A percentile compares a stretch with the other conserved stretches of the same genome.
phyloP scores from a whole-genome alignment of 805 yeast species.

The Candida patagonica region DNA sequence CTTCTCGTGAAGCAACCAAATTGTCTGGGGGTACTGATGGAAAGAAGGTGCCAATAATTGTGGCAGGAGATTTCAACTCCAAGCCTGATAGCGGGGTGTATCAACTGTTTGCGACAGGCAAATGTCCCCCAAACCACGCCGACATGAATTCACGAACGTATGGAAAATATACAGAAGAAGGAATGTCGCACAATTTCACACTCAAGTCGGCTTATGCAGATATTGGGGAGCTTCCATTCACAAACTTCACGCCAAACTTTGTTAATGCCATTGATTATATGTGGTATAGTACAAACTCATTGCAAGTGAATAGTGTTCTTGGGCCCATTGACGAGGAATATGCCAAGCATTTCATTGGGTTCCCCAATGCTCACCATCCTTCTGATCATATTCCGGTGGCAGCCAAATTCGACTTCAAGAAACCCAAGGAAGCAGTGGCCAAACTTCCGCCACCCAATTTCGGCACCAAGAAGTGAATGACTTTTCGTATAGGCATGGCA shows the following conservation, averaged over 20 bases:
- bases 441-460: constrained; percentile 18
- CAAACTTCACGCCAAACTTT: constrained; percentile 89
- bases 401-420: constrained; percentile 59
- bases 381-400: constrained; percentile 91
- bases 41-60: constrained; percentile 59
- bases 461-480: constrained; percentile 8
- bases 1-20: constrained; percentile 25
- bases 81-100: constrained; percentile 82
- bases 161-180: constrained; percentile 82
- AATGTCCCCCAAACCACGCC: constrained; percentile 56
- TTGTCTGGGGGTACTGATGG: constrained; percentile 34
- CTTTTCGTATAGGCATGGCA: no score
- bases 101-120: constrained; percentile 75
- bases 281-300: constrained; percentile 80
- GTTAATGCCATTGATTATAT: constrained; percentile 91
- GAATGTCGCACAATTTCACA: constrained; percentile 72
- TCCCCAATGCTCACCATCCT: constrained; percentile 90
- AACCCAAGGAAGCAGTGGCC: constrained; percentile 16
- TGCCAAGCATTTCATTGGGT: constrained; percentile 68
- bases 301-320: constrained; percentile 75
- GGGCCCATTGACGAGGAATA: constrained; percentile 80
- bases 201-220: constrained; percentile 77
- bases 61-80: constrained; percentile 96
- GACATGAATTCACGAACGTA: constrained; percentile 84
- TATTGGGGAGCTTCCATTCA: constrained; percentile 86